Percentiles rank a stretch among this genome's conserved stretches.
Conservation (phyloP, 169 alveolate genomes). For the Theileria equi region DNA sequence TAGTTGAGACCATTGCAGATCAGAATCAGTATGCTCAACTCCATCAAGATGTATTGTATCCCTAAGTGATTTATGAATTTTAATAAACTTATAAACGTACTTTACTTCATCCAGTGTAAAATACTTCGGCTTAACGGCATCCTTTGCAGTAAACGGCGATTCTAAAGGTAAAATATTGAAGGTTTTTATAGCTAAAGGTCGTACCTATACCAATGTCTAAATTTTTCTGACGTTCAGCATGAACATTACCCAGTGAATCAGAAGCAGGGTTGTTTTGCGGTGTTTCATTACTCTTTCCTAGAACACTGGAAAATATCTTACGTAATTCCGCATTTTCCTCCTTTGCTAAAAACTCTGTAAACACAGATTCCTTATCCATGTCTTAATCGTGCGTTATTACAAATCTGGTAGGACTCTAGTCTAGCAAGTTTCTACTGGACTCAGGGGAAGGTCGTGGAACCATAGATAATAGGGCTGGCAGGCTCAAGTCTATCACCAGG, state of each 20-base stretch:
- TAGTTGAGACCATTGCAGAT: conserved; percentile 52
- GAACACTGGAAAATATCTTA: conserved; percentile 3
- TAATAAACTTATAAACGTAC: conserved; percentile 8
- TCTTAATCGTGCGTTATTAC: not conserved
- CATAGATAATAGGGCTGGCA: no score
- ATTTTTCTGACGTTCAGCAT: conserved; percentile 10
- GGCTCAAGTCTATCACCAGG: no score
- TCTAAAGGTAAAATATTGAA: not conserved
- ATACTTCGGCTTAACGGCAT: conserved; percentile 26
- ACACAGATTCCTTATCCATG: conserved; percentile 41
- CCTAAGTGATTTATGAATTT: not conserved
- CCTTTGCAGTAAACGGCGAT: not conserved
- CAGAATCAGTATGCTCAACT: not conserved
- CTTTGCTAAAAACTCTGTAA: conserved; percentile 17
- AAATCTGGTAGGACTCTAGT: not conserved
- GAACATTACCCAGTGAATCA: conserved; percentile 8
- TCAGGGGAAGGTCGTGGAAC: no score
- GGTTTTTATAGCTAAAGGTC: not conserved
- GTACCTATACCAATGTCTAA: conserved; percentile 1
- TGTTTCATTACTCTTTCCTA: not conserved
- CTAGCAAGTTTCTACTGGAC: no score
- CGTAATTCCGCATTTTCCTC: conserved; percentile 36
- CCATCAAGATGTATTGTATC: conserved; percentile 52
- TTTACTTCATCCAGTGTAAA: conserved; percentile 38
- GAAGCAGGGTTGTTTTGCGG: not conserved